Conservation (phyloP, 352 stramenopile genomes). For the Phytophthora palmivora region DNA sequence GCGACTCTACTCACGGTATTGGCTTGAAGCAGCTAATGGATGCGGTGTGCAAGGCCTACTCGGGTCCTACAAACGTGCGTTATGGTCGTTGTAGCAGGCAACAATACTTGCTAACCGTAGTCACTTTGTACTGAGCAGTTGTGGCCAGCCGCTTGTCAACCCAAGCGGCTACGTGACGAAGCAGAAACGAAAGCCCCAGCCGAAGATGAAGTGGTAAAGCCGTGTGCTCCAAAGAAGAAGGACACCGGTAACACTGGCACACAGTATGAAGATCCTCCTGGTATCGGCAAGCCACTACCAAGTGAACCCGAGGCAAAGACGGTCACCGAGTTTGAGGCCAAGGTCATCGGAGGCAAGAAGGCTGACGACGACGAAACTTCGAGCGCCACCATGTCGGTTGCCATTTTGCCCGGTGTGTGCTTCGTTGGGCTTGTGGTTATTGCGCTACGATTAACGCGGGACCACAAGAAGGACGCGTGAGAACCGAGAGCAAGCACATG, state of each 20-base stretch:
- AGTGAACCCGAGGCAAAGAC: slow-evolving; percentile 36
- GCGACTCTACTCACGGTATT: slow-evolving; percentile 69
- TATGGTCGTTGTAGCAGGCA: background rate
- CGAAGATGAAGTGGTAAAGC: slow-evolving; percentile 61
- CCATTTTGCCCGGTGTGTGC: slow-evolving; percentile 60
- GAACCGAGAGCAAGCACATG: slow-evolving; percentile 9
- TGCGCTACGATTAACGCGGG: slow-evolving; percentile 62
- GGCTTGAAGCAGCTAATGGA: slow-evolving; percentile 71
- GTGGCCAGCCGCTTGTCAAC: slow-evolving; percentile 56
- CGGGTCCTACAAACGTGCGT: slow-evolving; percentile 51
- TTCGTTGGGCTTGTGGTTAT: slow-evolving; percentile 59
- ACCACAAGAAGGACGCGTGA: slow-evolving; percentile 84
- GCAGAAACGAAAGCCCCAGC: slow-evolving; percentile 40
- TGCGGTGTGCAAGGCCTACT: slow-evolving; percentile 74
- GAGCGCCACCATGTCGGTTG: slow-evolving; percentile 31
- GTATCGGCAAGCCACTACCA: slow-evolving; percentile 61
- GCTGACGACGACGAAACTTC: slow-evolving; percentile 28
- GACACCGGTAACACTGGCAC: slow-evolving; percentile 33
- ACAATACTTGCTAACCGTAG: background rate
- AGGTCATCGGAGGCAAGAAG: slow-evolving; percentile 47
- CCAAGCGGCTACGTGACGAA: slow-evolving; percentile 69
- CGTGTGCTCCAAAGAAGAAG: slow-evolving; percentile 75
- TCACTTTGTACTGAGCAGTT: slow-evolving; percentile 28
- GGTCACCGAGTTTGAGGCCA: slow-evolving; percentile 45
- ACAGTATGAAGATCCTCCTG: slow-evolving; percentile 64